Evolutionary conservation across 192 early-diverging fungal genomes (phyloP), one percentile per base, ranked within the genome.

Genomic region (Globomyces pollinis-pini): DNA sequence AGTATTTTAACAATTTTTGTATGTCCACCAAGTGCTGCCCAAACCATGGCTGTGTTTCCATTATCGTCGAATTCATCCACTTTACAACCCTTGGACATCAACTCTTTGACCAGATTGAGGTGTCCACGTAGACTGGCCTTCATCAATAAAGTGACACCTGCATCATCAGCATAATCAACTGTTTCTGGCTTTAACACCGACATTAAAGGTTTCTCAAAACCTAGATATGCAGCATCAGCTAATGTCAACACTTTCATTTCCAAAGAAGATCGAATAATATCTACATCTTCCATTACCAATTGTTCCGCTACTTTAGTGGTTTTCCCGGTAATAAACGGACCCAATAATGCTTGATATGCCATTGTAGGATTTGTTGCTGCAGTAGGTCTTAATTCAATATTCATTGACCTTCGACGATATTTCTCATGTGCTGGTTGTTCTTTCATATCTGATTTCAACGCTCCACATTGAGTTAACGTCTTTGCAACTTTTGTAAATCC

Each of bases 81-180:
- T n/a, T 73, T 52, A 8, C 38, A 49, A 0, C 61, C 38, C 8
- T 29, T 34, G 24, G 18, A 36, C 7, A 77, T 1, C 8, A 73
- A 24, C 2, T 49, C 43, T 16, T 41, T 28, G 33, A 74, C 62
- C 7, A 76, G 16, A n/a, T 7, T 15, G 9, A 61, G 6, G 35
- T 80, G 68, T 0, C 76, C 76, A 21, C 59, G 57, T 29, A 59
- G 67, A 3, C 70, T 59, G 12, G 78, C 78, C 61, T 79, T 79
- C 76, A 80, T 76, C n/a, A 80, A 61, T 4, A 70, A 29, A 2
- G 75, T 73, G 26, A 36, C 64, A 3, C 76, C 73, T 3, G 35
- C 15, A 43, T 69, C 57, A 57, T 76, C 77, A 4, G 32, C 0
- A 9, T 50, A 18, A 23, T 35, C 34, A 11, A 71, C 13, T 42